Percentiles rank a stretch among this genome's conserved stretches.
Conservation (phyloP, 2,329 filamentous ascomycete species). For the Penicillium psychrosexuale region DNA sequence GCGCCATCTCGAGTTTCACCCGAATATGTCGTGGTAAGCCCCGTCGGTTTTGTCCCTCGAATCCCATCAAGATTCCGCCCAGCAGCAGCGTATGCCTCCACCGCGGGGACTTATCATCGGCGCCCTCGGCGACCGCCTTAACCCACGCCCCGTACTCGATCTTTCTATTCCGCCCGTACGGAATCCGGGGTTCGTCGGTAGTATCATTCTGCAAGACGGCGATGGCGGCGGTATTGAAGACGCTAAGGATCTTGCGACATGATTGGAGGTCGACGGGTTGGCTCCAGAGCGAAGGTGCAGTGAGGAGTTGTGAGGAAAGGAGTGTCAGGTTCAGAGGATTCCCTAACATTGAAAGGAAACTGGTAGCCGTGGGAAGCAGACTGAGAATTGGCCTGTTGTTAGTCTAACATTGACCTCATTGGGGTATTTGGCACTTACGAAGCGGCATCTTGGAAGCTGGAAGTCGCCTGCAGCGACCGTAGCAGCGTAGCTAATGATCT, state of each 20-base stretch:
- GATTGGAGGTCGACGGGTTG: slow-evolving; percentile 53
- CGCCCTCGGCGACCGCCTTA: slow-evolving; percentile 57
- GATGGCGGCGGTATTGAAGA: slow-evolving; percentile 60
- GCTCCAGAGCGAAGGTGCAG: slow-evolving; percentile 59
- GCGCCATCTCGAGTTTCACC: slow-evolving; percentile 66
- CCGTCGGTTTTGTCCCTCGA: slow-evolving; percentile 62
- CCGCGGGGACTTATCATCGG: slow-evolving; percentile 60
- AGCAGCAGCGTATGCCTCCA: slow-evolving; percentile 86
- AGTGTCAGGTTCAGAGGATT: slow-evolving; percentile 62
- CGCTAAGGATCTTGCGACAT: slow-evolving; percentile 56
- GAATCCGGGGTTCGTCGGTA: slow-evolving; percentile 33
- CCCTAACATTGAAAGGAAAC: slow-evolving; percentile 49
- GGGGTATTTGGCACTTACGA: slow-evolving; percentile 42
- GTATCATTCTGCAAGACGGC: slow-evolving; percentile 51
- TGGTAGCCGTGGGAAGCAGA: slow-evolving; percentile 53
- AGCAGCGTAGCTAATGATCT: slow-evolving; percentile 59
- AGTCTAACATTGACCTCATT: slow-evolving; percentile 14
- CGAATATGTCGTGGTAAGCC: slow-evolving; percentile 64
- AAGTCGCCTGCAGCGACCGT: slow-evolving; percentile 58
- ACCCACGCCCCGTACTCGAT: slow-evolving; percentile 57
- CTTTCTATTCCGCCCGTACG: slow-evolving; percentile 48
- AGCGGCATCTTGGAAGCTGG: slow-evolving; percentile 58
- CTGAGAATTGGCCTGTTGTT: slow-evolving; percentile 25
- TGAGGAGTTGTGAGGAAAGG: slow-evolving; percentile 58
- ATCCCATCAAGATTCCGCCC: slow-evolving; percentile 72